Base-by-base conservation (phyloP, 495 filamentous ascomycete genomes). In the Cercophora scortea region DNA sequence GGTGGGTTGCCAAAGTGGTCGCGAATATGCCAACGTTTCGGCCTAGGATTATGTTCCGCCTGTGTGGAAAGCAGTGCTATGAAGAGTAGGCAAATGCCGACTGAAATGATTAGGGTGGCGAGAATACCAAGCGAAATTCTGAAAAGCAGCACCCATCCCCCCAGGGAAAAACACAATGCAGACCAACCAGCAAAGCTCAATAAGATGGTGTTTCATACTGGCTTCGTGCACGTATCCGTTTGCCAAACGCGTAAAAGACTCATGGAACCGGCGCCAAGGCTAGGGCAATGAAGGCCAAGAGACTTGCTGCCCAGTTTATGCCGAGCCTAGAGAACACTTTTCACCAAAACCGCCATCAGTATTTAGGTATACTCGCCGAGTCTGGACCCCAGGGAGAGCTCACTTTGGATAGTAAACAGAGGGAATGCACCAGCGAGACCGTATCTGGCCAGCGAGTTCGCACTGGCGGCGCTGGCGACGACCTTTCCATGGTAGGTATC, bases 401-500 rank as follows among this genome's bases (percentile, higher is more conserved):
- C 57, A 81, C 79, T 81, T 51, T 76, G 74, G 11, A 79, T 57
- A 4, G 79, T 79, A 53, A 85, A 84, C 0, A 90, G 72, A 6
- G 86, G 86, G 59, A 87, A 89, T 3, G 71, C 79, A 16, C 79
- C 80, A 1, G 78, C 83, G 16, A 86, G 54, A 0, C 66, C 59
- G 55, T 89, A 89, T 33, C 86, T 72, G 4, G 81, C 66, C 25
- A 90, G 63, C 9, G 82, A 80, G 51, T 86, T 86, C 1, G 83
- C 82, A 8, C 80, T 81, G 25, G 79, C 58, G 4, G 84, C 83
- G 36, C 74, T 79, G 0, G 85, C 84, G 2, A 81, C 76, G 33
- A 77, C 80, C 15, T 71, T 62, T 5, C 74, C 72, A 12, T 75
- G 73, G 53, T 87, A 87, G 0, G 75, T 71, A 50, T 88, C 84